Base-by-base conservation (phyloP, 148 eudicot genomes). In the Nepenthes mirabilis region DNA sequence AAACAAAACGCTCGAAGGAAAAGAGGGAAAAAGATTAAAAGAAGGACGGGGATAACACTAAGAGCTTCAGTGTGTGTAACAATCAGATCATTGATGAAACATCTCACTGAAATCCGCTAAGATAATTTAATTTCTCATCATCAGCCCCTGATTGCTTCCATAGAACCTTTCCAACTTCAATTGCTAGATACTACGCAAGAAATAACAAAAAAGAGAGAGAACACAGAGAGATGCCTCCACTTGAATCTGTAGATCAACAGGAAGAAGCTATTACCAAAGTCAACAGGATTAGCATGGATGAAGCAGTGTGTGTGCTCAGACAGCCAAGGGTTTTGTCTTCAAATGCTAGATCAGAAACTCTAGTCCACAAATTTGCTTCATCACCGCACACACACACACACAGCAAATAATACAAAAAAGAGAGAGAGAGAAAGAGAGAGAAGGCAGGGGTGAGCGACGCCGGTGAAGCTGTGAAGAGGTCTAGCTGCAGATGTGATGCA, bases 21-120 rank as follows among this genome's bases (percentile, higher is more conserved):
- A 12, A 50, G n/a, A 1, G 8, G 37, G 2, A 37, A 50, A 60
- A 3, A 8, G 37, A 10, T 8, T n/a, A n/a, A 37, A 37, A 34
- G 1, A 34, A 13, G 12, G 58, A 56, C 4, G 47, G 23, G 0
- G 23, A 23, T 23, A 23, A 23, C 23, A 23, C 23, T 23, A 47
- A 59, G 64, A 68, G 77, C 71, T 70, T 85, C 93, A 89, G 93
- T 89, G 93, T 89, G 96, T 85, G 93, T 89, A 89, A 89, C 96
- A 85, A 81, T 75, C 79, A 85, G 93, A 85, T 89, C 89, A 81
- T 79, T 65, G 87, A 78, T 75, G 14, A 56, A 68, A 53, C 62
- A 80, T 58, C 87, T 82, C 95, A 87, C 87, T 77, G 90, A 84
- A 87, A 87, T 87, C 95, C 95, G 95, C 95, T 87, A 87, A 87